These are phyloP conservation scores for Saksenaea vasiformis DNA, from an alignment of 371 early-diverging fungal genomes.

Conservation along the genomic window DNA sequence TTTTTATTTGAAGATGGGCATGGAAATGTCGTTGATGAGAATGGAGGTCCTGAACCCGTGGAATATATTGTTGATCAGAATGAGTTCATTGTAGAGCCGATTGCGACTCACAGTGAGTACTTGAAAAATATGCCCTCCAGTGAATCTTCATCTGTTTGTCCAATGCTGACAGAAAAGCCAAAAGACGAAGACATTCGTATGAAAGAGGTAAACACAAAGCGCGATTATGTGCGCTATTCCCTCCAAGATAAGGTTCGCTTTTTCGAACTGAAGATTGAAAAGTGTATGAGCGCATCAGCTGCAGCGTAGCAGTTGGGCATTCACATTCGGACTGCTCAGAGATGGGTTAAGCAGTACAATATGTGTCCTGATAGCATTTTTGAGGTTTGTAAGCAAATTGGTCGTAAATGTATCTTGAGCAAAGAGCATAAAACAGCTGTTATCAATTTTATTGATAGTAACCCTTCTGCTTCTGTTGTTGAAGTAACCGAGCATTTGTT, in stretches of 20 bases:
- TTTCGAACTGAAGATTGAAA: slow-evolving; percentile 12
- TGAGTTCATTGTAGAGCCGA: slow-evolving; percentile 11
- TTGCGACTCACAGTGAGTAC: slow-evolving; percentile 10
- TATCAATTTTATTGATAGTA: slow-evolving; percentile 17
- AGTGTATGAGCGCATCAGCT: slow-evolving; percentile 23
- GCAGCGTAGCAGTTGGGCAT: slow-evolving; percentile 38
- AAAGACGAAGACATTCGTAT: slow-evolving; percentile 21
- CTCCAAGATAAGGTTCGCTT: slow-evolving; percentile 19
- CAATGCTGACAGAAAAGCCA: slow-evolving; percentile 12
- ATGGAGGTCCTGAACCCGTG: too few species aligned
- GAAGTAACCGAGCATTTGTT: slow-evolving; percentile 18
- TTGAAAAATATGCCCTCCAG: slow-evolving; percentile 9
- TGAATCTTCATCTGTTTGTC: not conserved
- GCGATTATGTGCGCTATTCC: slow-evolving; percentile 19
- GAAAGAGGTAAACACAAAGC: slow-evolving; percentile 20
- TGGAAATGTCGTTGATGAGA: too few species aligned
- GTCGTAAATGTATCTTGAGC: slow-evolving; percentile 10
- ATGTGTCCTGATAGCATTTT: slow-evolving; percentile 19
- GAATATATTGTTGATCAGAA: slow-evolving; percentile 10
- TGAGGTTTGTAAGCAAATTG: slow-evolving; percentile 13
- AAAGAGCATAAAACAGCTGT: slow-evolving; percentile 19
- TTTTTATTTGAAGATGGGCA: too few species aligned
- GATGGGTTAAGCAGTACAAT: slow-evolving; percentile 17
- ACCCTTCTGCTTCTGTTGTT: slow-evolving; percentile 16
- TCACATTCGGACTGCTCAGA: slow-evolving; percentile 18